Percentiles rank a stretch among this genome's conserved stretches.
Evolutionary conservation across 225 moss, liverwort and hornwort genomes (phyloP).

Genomic region (Pseudoscleropodium purum): DNA sequence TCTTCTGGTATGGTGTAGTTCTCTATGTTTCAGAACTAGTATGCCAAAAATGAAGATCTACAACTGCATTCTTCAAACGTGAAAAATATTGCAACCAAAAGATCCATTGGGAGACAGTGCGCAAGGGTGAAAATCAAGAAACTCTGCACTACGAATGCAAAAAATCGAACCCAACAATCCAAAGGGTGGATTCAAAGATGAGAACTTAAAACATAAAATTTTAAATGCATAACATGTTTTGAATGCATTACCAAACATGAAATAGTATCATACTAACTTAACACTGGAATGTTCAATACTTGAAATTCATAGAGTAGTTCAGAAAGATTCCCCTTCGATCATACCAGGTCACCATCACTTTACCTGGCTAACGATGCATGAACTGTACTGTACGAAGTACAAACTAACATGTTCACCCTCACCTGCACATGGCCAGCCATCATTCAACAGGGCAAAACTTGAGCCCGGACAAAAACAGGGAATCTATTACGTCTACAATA

Average conservation of each 20-base stretch:
- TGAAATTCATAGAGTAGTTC: neutral
- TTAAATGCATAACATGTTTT: too few species aligned
- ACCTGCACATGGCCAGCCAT: neutral
- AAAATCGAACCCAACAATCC: neutral
- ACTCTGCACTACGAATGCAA: neutral
- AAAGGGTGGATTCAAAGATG: neutral
- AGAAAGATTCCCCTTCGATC: neutral
- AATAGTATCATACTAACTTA: neutral
- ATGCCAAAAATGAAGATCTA: neutral
- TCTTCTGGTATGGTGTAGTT: neutral
- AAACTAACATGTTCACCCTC: neutral
- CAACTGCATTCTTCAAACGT: neutral
- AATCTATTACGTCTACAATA: neutral
- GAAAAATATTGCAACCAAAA: neutral
- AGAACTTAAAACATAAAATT: neutral
- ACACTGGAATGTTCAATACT: neutral
- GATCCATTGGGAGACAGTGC: neutral
- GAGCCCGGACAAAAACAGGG: neutral
- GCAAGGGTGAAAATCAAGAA: neutral
- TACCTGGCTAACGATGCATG: neutral
- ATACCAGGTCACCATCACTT: neutral
- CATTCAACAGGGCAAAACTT: neutral
- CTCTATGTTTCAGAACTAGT: neutral
- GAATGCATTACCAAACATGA: neutral
- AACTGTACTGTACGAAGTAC: neutral